A percentile compares a stretch with the other conserved stretches of the same genome.
These are phyloP conservation scores for Suhomyces atakaporum DNA, from an alignment of 1,139 yeast species.

Conservation along the genomic window DNA sequence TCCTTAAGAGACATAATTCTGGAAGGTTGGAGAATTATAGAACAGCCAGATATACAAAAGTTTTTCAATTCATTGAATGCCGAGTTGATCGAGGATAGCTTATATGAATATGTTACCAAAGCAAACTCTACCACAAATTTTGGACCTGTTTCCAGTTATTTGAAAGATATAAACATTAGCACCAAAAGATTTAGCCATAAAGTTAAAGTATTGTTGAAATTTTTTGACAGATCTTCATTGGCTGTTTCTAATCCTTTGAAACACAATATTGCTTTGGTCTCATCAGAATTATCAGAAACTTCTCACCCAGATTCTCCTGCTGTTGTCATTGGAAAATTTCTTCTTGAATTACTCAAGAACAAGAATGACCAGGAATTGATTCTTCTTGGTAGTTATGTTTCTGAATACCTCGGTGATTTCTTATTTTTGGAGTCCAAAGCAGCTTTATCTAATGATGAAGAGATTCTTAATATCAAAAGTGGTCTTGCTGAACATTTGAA, in stretches of 20 bases:
- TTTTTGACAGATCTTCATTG: slow-evolving; percentile 21
- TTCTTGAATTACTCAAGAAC: slow-evolving; percentile 7
- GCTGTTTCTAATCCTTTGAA: slow-evolving; percentile 51
- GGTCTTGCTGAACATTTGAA: too few species aligned
- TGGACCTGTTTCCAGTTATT: slow-evolving; percentile 14
- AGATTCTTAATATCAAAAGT: slow-evolving; percentile 8
- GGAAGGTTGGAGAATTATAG: slow-evolving; percentile 15
- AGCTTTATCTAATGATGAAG: slow-evolving; percentile 5
- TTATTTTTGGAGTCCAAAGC: slow-evolving; percentile 19
- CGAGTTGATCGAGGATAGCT: slow-evolving; percentile 8
- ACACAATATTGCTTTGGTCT: slow-evolving; percentile 38
- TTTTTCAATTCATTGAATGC: slow-evolving; percentile 11
- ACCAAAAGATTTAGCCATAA: slow-evolving; percentile 10
- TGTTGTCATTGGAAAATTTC: slow-evolving; percentile 15
- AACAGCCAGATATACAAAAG: slow-evolving; percentile 14
- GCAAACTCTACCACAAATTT: slow-evolving; percentile 17
- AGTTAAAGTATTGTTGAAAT: slow-evolving; percentile 15
- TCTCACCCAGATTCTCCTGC: background rate
- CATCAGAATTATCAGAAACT: background rate
- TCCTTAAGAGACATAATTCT: slow-evolving; percentile 8
- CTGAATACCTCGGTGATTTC: slow-evolving; percentile 34
- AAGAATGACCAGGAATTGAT: slow-evolving; percentile 3
- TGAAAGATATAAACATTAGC: slow-evolving; percentile 13
- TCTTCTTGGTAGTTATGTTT: slow-evolving; percentile 16
- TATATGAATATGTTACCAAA: slow-evolving; percentile 14